These are phyloP conservation scores for Podila minutissima DNA, from an alignment of 192 early-diverging fungal species.

Conservation along the genomic window DNA sequence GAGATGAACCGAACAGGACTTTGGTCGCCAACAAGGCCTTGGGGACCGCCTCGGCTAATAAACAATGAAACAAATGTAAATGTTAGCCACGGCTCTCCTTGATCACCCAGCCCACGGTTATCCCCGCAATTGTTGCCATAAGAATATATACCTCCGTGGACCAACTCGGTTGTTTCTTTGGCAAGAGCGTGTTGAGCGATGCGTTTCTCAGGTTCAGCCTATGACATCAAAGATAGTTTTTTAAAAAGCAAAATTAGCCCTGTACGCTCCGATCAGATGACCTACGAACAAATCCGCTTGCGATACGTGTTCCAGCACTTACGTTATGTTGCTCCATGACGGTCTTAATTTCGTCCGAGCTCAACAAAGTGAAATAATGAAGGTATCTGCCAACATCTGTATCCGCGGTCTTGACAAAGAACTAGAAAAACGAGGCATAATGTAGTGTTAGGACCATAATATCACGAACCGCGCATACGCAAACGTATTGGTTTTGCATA, in stretches of 20 bases:
- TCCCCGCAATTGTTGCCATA: background rate
- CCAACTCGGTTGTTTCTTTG: constrained; percentile 86
- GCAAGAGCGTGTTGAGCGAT: constrained; percentile 82
- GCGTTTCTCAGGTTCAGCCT: constrained; percentile 72
- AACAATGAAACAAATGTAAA: background rate
- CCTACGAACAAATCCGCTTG: background rate
- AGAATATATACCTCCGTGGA: constrained; percentile 76
- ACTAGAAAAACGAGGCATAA: constrained; percentile 53
- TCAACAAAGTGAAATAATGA: constrained; percentile 84
- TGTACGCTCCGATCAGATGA: background rate
- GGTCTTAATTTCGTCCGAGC: constrained; percentile 63
- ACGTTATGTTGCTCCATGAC: constrained; percentile 76
- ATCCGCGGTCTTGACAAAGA: constrained; percentile 89
- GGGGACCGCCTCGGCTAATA: constrained; percentile 62
- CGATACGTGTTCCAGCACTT: background rate
- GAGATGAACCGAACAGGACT: constrained; percentile 77
- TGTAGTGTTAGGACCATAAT: background rate
- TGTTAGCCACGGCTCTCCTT: too few relatives aligned
- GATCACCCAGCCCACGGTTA: background rate
- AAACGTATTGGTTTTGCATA: constrained; percentile 20
- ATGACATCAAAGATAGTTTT: background rate
- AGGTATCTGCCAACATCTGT: constrained; percentile 80
- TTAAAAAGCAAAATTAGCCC: background rate
- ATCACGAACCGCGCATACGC: background rate
- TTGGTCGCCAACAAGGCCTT: constrained; percentile 77